These are phyloP conservation scores for Rubia tinctorum DNA, from an alignment of 305 asterid species.

Conservation along the genomic window DNA sequence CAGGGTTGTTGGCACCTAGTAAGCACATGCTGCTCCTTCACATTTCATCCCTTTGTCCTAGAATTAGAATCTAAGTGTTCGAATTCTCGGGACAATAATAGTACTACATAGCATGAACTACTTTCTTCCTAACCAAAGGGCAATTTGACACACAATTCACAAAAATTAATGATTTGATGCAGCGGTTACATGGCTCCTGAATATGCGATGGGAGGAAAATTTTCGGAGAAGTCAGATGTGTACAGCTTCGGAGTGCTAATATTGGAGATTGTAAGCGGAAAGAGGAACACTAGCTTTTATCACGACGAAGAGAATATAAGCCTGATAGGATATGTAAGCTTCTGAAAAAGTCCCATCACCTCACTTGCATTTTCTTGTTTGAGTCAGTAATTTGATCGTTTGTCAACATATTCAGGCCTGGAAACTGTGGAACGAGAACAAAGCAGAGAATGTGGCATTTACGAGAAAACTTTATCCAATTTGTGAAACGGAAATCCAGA, in stretches of 20 bases:
- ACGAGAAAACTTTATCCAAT: background rate
- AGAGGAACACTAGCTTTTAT: slow-evolving; percentile 7
- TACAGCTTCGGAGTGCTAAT: slow-evolving; percentile 8
- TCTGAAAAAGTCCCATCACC: background rate
- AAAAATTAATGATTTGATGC: background rate
- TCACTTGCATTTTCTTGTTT: background rate
- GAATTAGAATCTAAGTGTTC: no score
- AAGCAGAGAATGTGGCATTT: background rate
- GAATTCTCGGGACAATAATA: no score
- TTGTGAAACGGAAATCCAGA: background rate
- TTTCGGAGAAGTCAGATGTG: slow-evolving; percentile 7
- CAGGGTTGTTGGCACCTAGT: slow-evolving; percentile 1
- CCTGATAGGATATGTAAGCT: slow-evolving; percentile 15
- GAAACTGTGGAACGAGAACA: background rate
- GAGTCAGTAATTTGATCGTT: no score
- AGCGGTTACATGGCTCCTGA: background rate
- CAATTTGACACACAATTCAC: no score
- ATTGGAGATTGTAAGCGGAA: slow-evolving; percentile 3
- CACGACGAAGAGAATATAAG: slow-evolving; percentile 10
- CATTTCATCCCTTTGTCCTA: no score
- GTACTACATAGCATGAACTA: no score
- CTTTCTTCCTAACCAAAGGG: no score
- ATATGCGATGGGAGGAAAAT: slow-evolving; percentile 9
- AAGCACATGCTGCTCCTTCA: background rate
- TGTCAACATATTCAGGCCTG: background rate